These are phyloP conservation scores for Gypsophila paniculata DNA, from an alignment of 179 eudicot genomes.

Conservation along the genomic window DNA sequence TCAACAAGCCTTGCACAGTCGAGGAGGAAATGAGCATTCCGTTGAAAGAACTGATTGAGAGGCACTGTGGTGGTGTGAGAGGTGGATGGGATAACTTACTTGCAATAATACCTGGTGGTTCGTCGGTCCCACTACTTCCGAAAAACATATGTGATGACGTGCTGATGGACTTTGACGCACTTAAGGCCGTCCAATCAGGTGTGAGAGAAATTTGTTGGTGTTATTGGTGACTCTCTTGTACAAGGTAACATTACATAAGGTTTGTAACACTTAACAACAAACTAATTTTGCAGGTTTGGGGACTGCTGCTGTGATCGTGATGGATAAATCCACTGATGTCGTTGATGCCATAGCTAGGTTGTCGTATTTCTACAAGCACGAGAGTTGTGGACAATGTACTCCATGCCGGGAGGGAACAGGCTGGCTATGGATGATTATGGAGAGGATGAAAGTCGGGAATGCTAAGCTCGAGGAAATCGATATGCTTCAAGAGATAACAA, in stretches of 20 bases:
- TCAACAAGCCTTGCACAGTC: constrained; percentile 95
- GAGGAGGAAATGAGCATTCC: constrained; percentile 98
- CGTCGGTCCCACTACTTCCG: constrained; percentile 85
- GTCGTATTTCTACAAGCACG: constrained; percentile 97
- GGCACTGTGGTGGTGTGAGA: constrained; percentile 95
- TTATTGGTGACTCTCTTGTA: not conserved
- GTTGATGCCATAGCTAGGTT: constrained; percentile 94
- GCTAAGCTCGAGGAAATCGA: constrained; percentile 95
- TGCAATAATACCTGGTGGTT: constrained; percentile 92
- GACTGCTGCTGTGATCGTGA: constrained; percentile 94
- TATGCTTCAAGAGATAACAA: constrained; percentile 95
- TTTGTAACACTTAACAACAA: no score
- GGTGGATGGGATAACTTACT: constrained; percentile 97
- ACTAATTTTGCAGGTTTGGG: constrained; percentile 54
- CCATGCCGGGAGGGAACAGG: constrained; percentile 98
- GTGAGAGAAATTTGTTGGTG: not conserved
- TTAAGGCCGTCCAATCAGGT: constrained; percentile 85
- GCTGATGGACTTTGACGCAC: constrained; percentile 95
- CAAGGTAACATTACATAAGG: not conserved
- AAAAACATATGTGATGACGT: constrained; percentile 84
- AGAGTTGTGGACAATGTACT: constrained; percentile 97
- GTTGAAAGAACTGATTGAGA: constrained; percentile 78
- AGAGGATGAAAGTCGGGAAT: constrained; percentile 84
- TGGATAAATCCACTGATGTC: constrained; percentile 95
- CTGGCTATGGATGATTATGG: constrained; percentile 97